These are phyloP conservation scores for Huntiella abstrusa DNA, from an alignment of 2,329 filamentous ascomycete genomes.

Conservation along the genomic window DNA sequence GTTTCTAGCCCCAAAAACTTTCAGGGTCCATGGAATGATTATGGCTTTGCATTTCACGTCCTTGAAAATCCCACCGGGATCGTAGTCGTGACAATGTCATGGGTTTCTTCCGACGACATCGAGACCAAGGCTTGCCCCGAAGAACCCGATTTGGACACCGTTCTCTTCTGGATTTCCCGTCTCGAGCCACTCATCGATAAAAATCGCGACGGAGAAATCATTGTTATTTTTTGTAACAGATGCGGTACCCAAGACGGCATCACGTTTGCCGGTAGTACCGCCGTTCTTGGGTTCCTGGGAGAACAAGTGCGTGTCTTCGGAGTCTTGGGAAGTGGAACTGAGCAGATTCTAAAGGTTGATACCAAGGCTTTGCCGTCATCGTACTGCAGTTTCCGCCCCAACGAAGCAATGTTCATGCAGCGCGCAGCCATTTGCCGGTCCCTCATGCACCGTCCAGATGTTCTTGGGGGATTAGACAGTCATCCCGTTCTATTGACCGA, in stretches of 20 bases:
- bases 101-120: too few relatives aligned
- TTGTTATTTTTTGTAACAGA: slow-evolving; percentile 54
- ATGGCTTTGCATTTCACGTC: slow-evolving; percentile 30
- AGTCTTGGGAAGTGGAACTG: slow-evolving; percentile 47
- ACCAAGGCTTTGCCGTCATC: too few relatives aligned
- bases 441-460: too few relatives aligned
- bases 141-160: slow-evolving; percentile 52
- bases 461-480: too few relatives aligned
- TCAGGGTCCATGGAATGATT: slow-evolving; percentile 12
- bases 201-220: too few relatives aligned
- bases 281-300: slow-evolving; percentile 44
- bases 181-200: too few relatives aligned
- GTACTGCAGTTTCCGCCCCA: slow-evolving; percentile 15
- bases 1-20: slow-evolving; percentile 12
- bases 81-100: too few relatives aligned
- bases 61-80: slow-evolving; percentile 36
- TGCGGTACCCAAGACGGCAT: slow-evolving; percentile 45
- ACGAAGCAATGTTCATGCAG: background rate
- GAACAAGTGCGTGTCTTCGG: slow-evolving; percentile 53
- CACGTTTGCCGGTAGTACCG: slow-evolving; percentile 55
- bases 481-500: too few relatives aligned
- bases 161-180: slow-evolving; percentile 60
- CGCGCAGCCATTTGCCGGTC: too few relatives aligned
- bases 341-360: slow-evolving; percentile 51
- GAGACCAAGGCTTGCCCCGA: too few relatives aligned